Evolutionary conservation across 352 stramenopile genomes (phyloP), one percentile per base, ranked within the genome.

Genomic region (Phytophthora sojae): DNA sequence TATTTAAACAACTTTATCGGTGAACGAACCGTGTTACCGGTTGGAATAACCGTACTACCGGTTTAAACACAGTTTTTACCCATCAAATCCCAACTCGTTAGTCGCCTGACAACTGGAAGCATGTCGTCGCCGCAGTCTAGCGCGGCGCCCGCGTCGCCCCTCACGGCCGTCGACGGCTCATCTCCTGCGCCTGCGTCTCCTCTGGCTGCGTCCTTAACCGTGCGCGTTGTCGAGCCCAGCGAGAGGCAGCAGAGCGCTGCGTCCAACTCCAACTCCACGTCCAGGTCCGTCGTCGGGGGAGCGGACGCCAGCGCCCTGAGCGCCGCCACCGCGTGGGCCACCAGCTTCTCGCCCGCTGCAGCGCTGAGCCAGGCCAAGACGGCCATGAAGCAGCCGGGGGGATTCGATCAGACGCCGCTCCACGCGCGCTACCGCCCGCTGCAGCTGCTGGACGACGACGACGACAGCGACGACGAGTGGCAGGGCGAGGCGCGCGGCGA

Each of bases 381-480:
- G 23, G 56, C 52, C n/a, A 78, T 75, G 66, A 47, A 71, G 30
- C 66, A 71, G 44, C 69, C 66, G 6, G 61, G 32, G 21, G 11
- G 26, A 1, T 39, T 23, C 0, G 9, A 50, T n/a, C 49, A 35
- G 19, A 78, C 53, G 29, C 15, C 42, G 6, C 35, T 76, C 1
- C 35, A 71, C 26, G 49, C n/a, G 14, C 67, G 68, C 4, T 79
- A 79, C 50, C 58, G 68, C 5, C 72, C 72, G n/a, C 68, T 79
- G 9, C 72, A 76, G 35, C 51, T 79, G 9, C 72, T 76, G 25
- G 67, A 76, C 26, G 71, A 76, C 8, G 68, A 71, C 21, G 53
- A 57, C 49, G 53, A 58, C 11, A 75, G 59, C 32, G 72, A 79
- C 32, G 62, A 73, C 23, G 67, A 79, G 47, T 76, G 67, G 67